phyloP scores from a whole-genome alignment of 352 stramenopile genomes.

The Phytopythium litorale region DNA sequence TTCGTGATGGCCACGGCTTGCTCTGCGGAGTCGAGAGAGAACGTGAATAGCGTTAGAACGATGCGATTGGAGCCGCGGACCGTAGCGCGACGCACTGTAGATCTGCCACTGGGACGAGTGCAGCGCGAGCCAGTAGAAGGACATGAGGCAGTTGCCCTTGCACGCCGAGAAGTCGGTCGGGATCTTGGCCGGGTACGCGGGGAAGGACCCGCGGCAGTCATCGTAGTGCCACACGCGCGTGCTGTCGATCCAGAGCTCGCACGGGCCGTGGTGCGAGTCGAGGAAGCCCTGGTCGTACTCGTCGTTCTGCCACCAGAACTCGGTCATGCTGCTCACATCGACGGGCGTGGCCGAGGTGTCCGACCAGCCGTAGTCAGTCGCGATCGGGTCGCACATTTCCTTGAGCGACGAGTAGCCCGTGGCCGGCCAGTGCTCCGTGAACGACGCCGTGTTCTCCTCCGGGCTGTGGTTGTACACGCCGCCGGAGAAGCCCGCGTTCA shows the following conservation, averaged over 20 bases:
- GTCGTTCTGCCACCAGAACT: slow-evolving; percentile 40
- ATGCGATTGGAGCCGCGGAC: neutral
- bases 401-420: slow-evolving; percentile 30
- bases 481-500: slow-evolving; percentile 28
- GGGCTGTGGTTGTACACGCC: slow-evolving; percentile 28
- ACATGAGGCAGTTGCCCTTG: slow-evolving; percentile 38
- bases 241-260: slow-evolving; percentile 47
- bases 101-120: slow-evolving; percentile 37
- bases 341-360: slow-evolving; percentile 15
- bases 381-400: slow-evolving; percentile 30
- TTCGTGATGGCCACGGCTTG: slow-evolving; percentile 29
- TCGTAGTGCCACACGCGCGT: slow-evolving; percentile 39
- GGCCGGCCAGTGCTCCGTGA: slow-evolving; percentile 21
- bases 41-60: neutral
- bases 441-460: slow-evolving; percentile 26
- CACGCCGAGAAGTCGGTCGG: slow-evolving; percentile 43
- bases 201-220: slow-evolving; percentile 38
- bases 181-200: slow-evolving; percentile 37
- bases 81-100: slow-evolving; percentile 23
- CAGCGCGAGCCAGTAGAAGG: slow-evolving; percentile 51
- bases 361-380: slow-evolving; percentile 28
- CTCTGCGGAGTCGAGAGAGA: slow-evolving; percentile 8
- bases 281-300: slow-evolving; percentile 36
- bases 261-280: slow-evolving; percentile 39
- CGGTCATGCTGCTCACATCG: slow-evolving; percentile 25